Percentiles rank a stretch among this genome's conserved stretches.
These are phyloP conservation scores for Aleurites moluccanus DNA, from an alignment of 441 rosid species.

Conservation along the genomic window DNA sequence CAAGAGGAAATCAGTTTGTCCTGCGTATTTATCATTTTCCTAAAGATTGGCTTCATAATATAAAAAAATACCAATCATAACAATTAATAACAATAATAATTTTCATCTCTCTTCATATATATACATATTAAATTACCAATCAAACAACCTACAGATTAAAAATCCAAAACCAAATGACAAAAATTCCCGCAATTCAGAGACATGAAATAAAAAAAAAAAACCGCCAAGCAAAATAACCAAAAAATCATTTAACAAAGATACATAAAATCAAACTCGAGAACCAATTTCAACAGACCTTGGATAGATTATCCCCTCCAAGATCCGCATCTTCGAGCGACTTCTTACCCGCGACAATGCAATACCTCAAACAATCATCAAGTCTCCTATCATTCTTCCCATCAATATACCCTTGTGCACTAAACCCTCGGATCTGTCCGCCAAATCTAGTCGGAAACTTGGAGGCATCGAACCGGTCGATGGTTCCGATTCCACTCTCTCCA, in stretches of 20 bases:
- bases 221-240: background rate
- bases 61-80: background rate
- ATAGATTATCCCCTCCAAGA: conserved; percentile 76
- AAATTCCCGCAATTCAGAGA: too few relatives aligned
- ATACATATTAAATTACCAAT: background rate
- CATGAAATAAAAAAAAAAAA: background rate
- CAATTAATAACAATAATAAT: background rate
- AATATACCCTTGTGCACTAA: conserved; percentile 70
- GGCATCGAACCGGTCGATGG: conserved; percentile 85
- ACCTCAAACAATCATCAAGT: conserved; percentile 93
- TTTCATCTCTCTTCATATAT: background rate
- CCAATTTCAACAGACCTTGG: conserved; percentile 41
- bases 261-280: background rate
- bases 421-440: conserved; percentile 97
- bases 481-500: conserved; percentile 89
- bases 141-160: conserved; percentile 9
- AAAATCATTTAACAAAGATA: background rate
- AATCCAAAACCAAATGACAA: background rate
- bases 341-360: conserved; percentile 96
- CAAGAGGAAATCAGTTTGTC: conserved; percentile 9
- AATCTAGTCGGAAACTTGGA: conserved; percentile 94
- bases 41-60: background rate
- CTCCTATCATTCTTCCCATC: conserved; percentile 94
- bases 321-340: conserved; percentile 86
- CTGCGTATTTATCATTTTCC: conserved; percentile 5